These are phyloP conservation scores for Polychytrium aggregatum DNA, from an alignment of 192 early-diverging fungal species.

Conservation along the genomic window DNA sequence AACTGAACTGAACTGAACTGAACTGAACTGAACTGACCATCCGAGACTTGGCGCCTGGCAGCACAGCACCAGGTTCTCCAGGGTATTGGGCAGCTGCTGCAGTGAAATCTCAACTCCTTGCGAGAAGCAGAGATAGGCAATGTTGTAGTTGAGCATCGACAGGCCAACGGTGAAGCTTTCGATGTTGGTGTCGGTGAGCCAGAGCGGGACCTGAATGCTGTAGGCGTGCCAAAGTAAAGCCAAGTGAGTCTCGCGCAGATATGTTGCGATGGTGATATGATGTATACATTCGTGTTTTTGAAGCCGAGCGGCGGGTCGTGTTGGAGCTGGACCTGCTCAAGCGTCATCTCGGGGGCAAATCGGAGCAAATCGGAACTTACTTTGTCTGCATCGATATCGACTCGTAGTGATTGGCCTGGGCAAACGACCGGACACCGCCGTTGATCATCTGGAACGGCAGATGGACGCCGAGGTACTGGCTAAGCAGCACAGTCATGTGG, in stretches of 20 bases:
- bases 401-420: slow-evolving; percentile 1
- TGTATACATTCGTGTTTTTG: background rate
- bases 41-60: slow-evolving; percentile 31
- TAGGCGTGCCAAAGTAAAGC: no score
- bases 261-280: background rate
- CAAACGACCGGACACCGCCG: slow-evolving; percentile 14
- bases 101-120: slow-evolving; percentile 27
- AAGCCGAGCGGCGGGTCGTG: background rate
- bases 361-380: background rate
- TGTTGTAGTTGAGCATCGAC: slow-evolving; percentile 34
- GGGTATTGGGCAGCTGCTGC: slow-evolving; percentile 14
- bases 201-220: slow-evolving; percentile 22
- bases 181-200: slow-evolving; percentile 23
- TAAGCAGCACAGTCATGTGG: slow-evolving; percentile 30
- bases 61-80: slow-evolving; percentile 32
- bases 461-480: slow-evolving; percentile 28
- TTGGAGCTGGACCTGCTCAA: background rate
- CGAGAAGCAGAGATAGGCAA: slow-evolving; percentile 31
- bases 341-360: background rate
- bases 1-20: background rate
- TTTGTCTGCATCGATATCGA: background rate
- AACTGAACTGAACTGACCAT: slow-evolving; percentile 5
- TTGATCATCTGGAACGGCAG: slow-evolving; percentile 24
- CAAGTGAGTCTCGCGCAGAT: background rate
- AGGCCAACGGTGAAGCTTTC: slow-evolving; percentile 27